Conservation (phyloP, 2,329 filamentous ascomycete species). For the Colletotrichum phormii region DNA sequence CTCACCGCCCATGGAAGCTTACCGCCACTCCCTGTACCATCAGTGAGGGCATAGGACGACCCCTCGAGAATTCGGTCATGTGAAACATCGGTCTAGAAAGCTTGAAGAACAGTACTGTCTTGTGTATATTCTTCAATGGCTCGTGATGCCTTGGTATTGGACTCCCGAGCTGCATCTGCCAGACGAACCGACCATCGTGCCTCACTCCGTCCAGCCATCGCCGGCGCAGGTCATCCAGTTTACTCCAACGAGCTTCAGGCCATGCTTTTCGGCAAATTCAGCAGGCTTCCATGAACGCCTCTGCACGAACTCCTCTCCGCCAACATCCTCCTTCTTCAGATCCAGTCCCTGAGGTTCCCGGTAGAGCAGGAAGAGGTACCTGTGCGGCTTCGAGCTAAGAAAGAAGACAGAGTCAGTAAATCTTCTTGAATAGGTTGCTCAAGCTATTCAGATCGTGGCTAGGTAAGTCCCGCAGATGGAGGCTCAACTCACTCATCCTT, state of each 20-base stretch:
- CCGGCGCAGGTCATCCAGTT: slow-evolving; percentile 61
- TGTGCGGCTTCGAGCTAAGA: slow-evolving; percentile 58
- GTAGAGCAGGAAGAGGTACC: slow-evolving; percentile 59
- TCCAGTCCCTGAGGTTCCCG: slow-evolving; percentile 50
- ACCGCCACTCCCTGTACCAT: neutral
- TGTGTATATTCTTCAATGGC: neutral
- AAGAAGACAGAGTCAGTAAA: neutral
- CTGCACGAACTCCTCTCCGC: slow-evolving; percentile 59
- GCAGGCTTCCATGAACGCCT: slow-evolving; percentile 55
- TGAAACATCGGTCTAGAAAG: no score
- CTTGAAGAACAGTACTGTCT: neutral
- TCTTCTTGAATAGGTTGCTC: neutral
- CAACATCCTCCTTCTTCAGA: slow-evolving; percentile 54
- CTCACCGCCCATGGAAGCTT: neutral
- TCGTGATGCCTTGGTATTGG: neutral
- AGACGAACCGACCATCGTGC: no score
- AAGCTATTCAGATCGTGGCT: neutral
- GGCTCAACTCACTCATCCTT: slow-evolving; percentile 55
- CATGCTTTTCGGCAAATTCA: slow-evolving; percentile 52
- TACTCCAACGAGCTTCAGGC: slow-evolving; percentile 51
- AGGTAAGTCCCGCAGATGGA: no score
- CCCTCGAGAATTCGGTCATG: neutral
- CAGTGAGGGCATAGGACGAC: no score
- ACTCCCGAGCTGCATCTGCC: neutral
- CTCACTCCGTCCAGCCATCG: slow-evolving; percentile 52